Conservation (phyloP, 176 grass and related monocot genomes). For the Luzula sylvatica region DNA sequence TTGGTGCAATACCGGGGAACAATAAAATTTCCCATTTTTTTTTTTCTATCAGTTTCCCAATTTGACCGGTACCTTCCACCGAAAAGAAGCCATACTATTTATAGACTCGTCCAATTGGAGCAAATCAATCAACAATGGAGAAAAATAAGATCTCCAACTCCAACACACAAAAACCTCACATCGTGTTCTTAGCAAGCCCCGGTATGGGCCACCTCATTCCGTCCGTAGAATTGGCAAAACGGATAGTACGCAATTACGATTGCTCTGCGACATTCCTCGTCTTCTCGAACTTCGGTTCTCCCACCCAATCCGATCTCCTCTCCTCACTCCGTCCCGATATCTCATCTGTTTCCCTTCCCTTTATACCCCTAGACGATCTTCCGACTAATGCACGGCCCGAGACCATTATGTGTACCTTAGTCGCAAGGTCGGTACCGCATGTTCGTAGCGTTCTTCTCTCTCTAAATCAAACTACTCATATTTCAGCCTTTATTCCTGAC, state of each 20-base stretch:
- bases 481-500: slow-evolving; percentile 18
- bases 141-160: background rate
- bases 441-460: background rate
- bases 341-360: background rate
- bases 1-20: too few relatives aligned
- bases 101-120: too few relatives aligned
- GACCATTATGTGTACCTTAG: background rate
- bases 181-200: slow-evolving; percentile 37
- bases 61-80: too few relatives aligned
- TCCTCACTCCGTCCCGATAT: background rate
- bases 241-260: background rate
- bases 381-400: background rate
- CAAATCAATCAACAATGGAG: slow-evolving; percentile 3
- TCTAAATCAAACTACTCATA: background rate
- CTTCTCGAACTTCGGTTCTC: background rate
- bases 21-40: too few relatives aligned
- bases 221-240: slow-evolving; percentile 10
- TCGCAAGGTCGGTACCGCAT: slow-evolving; percentile 1
- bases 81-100: too few relatives aligned
- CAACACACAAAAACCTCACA: slow-evolving; percentile 13
- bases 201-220: slow-evolving; percentile 44
- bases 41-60: too few relatives aligned
- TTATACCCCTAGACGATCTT: background rate
- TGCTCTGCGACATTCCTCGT: slow-evolving; percentile 15
- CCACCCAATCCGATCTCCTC: background rate